These are phyloP conservation scores for Lasiodiplodia theobromae DNA, from an alignment of 2,329 filamentous ascomycete species.

Conservation along the genomic window DNA sequence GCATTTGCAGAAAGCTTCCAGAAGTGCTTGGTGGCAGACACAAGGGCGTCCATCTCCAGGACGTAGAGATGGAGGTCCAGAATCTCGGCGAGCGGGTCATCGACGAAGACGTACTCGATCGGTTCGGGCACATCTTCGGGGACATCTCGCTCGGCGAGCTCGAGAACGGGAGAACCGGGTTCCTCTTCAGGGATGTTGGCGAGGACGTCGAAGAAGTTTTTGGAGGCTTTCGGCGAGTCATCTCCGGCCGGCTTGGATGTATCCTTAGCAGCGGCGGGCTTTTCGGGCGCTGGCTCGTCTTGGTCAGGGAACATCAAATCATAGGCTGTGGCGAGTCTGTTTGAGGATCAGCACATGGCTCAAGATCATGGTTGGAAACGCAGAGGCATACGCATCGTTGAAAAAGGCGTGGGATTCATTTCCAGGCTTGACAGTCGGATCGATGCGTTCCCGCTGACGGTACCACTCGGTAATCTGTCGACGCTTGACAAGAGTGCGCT, in stretches of 20 bases:
- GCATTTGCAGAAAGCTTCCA: slow-evolving; percentile 23
- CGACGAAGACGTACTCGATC: slow-evolving; percentile 22
- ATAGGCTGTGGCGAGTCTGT: slow-evolving; percentile 17
- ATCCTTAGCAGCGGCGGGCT: background rate
- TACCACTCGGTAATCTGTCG: slow-evolving; percentile 15
- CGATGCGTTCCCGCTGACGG: background rate
- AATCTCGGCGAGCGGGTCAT: slow-evolving; percentile 27
- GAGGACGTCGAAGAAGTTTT: slow-evolving; percentile 15
- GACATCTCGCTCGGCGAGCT: background rate
- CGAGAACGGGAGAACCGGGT: background rate
- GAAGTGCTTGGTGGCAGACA: slow-evolving; percentile 17
- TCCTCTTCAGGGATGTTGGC: slow-evolving; percentile 4
- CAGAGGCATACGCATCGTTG: slow-evolving; percentile 8
- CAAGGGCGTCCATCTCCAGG: slow-evolving; percentile 27
- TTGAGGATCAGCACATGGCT: background rate
- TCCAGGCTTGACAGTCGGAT: background rate
- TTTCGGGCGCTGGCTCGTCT: background rate
- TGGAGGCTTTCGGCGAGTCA: background rate
- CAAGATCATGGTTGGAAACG: background rate
- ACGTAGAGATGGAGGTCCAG: slow-evolving; percentile 26
- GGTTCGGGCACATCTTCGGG: slow-evolving; percentile 2
- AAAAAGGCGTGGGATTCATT: slow-evolving; percentile 16
- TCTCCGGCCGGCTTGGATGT: background rate
- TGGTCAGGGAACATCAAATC: slow-evolving; percentile 8
- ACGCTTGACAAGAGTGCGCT: slow-evolving; percentile 24